Conservation (phyloP, 139 green algal genomes). For the Eudorina sp. region DNA sequence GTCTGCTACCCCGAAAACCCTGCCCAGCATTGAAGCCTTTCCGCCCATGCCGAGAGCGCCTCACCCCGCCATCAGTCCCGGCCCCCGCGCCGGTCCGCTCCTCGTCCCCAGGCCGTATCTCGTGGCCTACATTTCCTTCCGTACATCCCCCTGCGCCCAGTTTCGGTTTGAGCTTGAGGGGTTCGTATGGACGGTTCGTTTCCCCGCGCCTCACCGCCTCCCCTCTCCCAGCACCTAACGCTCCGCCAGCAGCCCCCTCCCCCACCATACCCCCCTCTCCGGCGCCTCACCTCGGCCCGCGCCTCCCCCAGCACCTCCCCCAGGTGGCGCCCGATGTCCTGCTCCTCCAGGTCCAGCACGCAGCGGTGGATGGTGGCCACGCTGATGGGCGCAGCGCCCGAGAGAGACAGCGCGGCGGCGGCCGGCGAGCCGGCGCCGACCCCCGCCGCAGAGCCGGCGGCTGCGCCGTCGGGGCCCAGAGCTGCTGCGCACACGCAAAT, state of each 20-base stretch:
- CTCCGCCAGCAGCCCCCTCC: neutral
- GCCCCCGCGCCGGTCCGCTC: no score
- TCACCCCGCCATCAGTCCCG: no score
- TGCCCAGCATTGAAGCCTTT: no score
- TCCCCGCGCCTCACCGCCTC: no score
- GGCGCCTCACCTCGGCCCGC: slow-evolving; percentile 49
- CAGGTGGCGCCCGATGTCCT: slow-evolving; percentile 45
- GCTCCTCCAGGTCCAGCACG: slow-evolving; percentile 52
- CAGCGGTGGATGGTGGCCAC: slow-evolving; percentile 31
- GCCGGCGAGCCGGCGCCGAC: neutral
- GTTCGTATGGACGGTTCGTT: no score
- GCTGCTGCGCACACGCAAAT: neutral
- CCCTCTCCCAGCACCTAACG: neutral
- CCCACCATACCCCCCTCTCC: no score
- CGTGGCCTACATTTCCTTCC: no score
- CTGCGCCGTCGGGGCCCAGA: neutral
- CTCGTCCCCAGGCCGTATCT: no score
- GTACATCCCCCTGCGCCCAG: no score
- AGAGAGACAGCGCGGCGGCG: neutral
- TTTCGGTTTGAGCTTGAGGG: no score
- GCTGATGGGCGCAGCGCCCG: neutral
- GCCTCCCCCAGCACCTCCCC: slow-evolving; percentile 48
- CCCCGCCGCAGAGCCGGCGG: neutral
- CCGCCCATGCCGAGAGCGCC: no score
- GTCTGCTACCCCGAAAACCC: no score